phyloP scores from a whole-genome alignment of 768 basidiomycete species.

The Pleurotus djamor region DNA sequence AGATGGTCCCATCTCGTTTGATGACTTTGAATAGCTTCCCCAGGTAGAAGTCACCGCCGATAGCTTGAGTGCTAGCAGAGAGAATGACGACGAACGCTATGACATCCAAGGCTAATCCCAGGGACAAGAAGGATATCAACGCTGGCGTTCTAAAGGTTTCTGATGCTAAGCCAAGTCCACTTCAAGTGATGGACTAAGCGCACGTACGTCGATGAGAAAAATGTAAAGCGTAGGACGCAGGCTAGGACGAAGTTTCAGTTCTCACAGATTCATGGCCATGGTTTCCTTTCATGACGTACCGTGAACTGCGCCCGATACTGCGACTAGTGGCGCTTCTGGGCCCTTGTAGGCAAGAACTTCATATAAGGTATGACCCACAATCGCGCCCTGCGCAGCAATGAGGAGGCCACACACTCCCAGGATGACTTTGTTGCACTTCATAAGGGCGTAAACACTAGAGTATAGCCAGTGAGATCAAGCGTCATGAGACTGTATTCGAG shows the following conservation, averaged over 20 bases:
- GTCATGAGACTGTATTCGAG: neutral
- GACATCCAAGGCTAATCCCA: constrained; percentile 17
- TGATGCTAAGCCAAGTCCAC: too few species aligned
- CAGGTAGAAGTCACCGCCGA: neutral
- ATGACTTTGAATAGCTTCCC: constrained; percentile 7
- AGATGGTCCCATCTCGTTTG: constrained; percentile 7
- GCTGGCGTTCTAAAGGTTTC: neutral
- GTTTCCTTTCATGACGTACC: constrained; percentile 1
- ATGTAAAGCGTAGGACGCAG: neutral
- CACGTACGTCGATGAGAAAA: neutral
- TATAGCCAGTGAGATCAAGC: neutral
- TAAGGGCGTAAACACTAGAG: constrained; percentile 6
- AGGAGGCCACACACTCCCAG: neutral
- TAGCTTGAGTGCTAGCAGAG: neutral
- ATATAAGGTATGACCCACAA: constrained; percentile 5
- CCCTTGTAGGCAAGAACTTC: neutral
- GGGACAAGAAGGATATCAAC: constrained; percentile 12
- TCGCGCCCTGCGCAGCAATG: constrained; percentile 5
- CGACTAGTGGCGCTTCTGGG: too few species aligned
- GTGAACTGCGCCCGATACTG: neutral
- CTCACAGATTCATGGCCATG: constrained; percentile 1
- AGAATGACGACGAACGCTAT: constrained; percentile 13
- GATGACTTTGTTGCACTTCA: constrained; percentile 2
- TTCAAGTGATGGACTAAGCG: too few species aligned
- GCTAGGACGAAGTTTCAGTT: neutral